Conservation (phyloP, 352 stramenopile genomes). For the Pelagophyceae sp. region DNA sequence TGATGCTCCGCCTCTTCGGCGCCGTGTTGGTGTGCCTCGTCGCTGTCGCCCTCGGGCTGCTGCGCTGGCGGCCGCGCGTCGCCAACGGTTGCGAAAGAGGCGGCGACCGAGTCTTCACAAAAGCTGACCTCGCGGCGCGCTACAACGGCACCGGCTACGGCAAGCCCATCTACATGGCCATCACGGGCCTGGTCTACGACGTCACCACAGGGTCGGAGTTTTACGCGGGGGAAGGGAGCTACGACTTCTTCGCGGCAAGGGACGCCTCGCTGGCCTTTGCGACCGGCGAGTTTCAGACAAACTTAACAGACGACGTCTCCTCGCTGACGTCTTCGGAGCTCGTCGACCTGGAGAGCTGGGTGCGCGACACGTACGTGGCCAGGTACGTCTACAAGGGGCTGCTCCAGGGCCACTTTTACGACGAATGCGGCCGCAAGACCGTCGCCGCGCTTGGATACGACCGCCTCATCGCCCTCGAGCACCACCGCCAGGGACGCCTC, state of each 20-base stretch:
- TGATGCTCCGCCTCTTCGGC: too few relatives aligned
- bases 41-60: too few relatives aligned
- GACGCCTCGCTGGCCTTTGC: conserved; percentile 13
- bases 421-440: not conserved
- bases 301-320: conserved; percentile 7
- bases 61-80: too few relatives aligned
- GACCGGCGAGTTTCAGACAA: not conserved
- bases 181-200: conserved; percentile 13
- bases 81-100: too few relatives aligned
- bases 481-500: too few relatives aligned
- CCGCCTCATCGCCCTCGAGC: too few relatives aligned
- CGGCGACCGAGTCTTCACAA: not conserved
- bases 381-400: conserved; percentile 14
- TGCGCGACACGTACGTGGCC: not conserved
- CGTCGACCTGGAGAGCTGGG: not conserved
- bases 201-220: not conserved
- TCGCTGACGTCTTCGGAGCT: not conserved
- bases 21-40: too few relatives aligned
- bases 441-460: too few relatives aligned
- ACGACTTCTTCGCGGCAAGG: conserved; percentile 7
- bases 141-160: not conserved
- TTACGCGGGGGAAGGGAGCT: not conserved
- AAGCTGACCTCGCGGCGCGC: not conserved
- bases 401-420: conserved; percentile 15
- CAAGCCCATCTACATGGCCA: not conserved